Base-by-base conservation (phyloP, 495 filamentous ascomycete species). In the Evansstolkia leycettana region DNA sequence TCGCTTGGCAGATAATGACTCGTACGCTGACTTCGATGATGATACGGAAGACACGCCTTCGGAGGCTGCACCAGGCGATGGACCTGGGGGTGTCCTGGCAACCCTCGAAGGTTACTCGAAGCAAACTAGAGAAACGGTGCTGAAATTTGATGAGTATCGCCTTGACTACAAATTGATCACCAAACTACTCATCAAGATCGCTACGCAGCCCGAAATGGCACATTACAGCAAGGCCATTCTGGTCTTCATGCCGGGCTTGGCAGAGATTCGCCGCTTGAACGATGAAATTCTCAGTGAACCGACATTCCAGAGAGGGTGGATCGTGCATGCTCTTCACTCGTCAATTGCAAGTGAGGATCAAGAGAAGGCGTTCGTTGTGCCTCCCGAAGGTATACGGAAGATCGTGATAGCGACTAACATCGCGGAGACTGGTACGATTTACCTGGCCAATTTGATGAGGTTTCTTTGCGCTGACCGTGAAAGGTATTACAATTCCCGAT, bases 391-490 rank as follows among this genome's bases (percentile, higher is more conserved):
- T 5, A 67, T 73, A 27, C 69, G 86, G 37, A 96, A 95, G 60
- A 90, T 95, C 40, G 87, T 95, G 3, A 72, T 94, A 30, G 84
- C 89, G 4, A 98, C 89, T 7, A 96, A 96, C 49, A 95, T 96
- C 48, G 89, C 89, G 15, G 89, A 96, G 50, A 96, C 89, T 0
- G 88, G 87, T 59, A 40, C 12, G 34, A 16, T 17, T 25, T 11
- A 31, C n/a, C 17, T 17, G 6, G 5, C 26, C 4, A 17, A 7
- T 29, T 17, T 20, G 14, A 7, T 12, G 14, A n/a, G n/a, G 6
- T 35, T 23, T 3, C 17, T 2, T 17, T 11, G 3, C 23, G 20
- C 37, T 50, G 23, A 46, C 23, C 11, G 14, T 28, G 6, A 30
- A 23, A 52, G 54, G 56, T 54, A 93, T 96, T 47, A 96, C 89